Conservation (phyloP, 2,329 filamentous ascomycete species). For the Blastomyces percursus region DNA sequence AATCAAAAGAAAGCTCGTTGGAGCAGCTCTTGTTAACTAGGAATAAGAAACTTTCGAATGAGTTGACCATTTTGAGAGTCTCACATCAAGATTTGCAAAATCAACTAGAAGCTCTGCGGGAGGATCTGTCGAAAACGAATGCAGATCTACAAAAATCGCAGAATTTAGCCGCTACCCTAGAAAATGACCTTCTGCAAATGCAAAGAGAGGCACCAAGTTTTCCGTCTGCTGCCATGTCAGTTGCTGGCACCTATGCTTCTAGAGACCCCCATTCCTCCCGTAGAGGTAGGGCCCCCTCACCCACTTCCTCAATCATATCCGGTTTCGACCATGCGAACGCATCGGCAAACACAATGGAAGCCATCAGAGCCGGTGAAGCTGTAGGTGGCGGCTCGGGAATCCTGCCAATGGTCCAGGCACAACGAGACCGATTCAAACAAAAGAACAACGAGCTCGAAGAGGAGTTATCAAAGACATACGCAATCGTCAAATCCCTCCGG, state of each 20-base stretch:
- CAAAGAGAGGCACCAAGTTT: conserved; percentile 75
- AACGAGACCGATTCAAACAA: conserved; percentile 96
- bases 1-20: conserved; percentile 63
- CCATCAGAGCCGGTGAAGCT: conserved; percentile 53
- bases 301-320: conserved; percentile 95
- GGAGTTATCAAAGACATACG: conserved; percentile 75
- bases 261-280: conserved; percentile 61
- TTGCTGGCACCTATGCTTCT: conserved; percentile 81
- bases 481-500: conserved; percentile 70
- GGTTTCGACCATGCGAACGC: conserved; percentile 67
- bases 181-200: conserved; percentile 79
- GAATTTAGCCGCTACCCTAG: conserved; percentile 74
- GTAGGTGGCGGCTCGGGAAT: conserved; percentile 74
- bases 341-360: conserved; percentile 43
- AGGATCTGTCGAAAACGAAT: conserved; percentile 72
- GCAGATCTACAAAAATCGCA: conserved; percentile 76
- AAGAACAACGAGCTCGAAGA: conserved; percentile 83
- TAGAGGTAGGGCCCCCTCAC: conserved; percentile 64
- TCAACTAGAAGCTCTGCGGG: conserved; percentile 67
- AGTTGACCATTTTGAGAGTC: conserved; percentile 82
- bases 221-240: conserved; percentile 74
- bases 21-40: conserved; percentile 84
- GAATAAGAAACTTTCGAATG: conserved; percentile 94
- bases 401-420: conserved; percentile 94
- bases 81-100: conserved; percentile 86